Evolutionary conservation across 306 rosid species (phyloP).

Genomic region (Macrotyloma uniflorum): DNA sequence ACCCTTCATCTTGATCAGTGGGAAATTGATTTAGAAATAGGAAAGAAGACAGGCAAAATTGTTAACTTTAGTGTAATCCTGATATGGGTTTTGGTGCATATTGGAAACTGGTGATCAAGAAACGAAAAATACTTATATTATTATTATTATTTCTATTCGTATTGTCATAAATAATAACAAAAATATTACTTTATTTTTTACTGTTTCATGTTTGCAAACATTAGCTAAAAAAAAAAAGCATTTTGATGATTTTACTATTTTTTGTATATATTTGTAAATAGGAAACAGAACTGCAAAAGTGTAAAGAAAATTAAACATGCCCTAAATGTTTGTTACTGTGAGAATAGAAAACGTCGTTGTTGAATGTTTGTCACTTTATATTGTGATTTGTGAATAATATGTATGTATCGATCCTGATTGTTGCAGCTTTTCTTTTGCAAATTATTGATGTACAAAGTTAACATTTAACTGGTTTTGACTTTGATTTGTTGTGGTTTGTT

Average conservation of each 20-base stretch:
- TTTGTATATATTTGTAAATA: neutral
- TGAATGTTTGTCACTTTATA: neutral
- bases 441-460: neutral
- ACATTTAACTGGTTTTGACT: neutral
- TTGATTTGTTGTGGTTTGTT: slow-evolving; percentile 19
- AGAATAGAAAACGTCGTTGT: neutral
- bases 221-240: neutral
- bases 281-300: neutral
- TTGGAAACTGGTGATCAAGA: neutral
- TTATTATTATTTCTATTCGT: neutral
- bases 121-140: neutral
- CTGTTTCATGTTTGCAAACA: neutral
- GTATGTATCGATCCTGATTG: slow-evolving; percentile 8
- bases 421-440: neutral
- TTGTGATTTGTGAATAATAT: neutral
- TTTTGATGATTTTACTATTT: neutral
- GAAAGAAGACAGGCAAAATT: neutral
- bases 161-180: neutral
- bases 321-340: neutral
- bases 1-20: neutral
- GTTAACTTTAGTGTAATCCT: neutral
- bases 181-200: neutral
- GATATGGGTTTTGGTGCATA: neutral
- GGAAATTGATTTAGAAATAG: neutral
- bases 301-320: neutral